Conservation (phyloP, 2,329 filamentous ascomycete species). For the Paecilomyces niveus region DNA sequence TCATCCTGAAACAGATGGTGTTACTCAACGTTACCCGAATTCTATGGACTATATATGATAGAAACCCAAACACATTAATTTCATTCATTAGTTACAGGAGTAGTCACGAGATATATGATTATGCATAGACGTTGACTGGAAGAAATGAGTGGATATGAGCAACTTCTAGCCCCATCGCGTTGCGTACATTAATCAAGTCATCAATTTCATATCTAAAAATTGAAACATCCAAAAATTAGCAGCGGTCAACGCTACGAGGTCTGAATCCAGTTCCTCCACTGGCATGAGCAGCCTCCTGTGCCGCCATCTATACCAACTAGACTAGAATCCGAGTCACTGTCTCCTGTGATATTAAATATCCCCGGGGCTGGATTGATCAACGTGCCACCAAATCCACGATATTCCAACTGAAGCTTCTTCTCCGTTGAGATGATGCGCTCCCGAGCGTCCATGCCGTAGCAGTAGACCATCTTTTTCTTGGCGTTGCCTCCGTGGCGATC, state of each 20-base stretch:
- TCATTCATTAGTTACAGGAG: background rate
- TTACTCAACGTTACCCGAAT: background rate
- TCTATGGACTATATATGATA: background rate
- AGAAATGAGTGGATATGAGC: background rate
- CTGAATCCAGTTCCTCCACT: conserved; percentile 49
- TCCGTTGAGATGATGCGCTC: conserved; percentile 39
- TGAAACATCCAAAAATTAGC: background rate
- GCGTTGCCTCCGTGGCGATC: conserved; percentile 54
- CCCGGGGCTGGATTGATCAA: conserved; percentile 46
- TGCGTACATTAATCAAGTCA: background rate
- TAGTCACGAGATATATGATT: background rate
- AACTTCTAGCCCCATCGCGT: background rate
- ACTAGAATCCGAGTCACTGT: conserved; percentile 23
- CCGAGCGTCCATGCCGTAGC: conserved; percentile 48
- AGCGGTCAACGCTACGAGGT: background rate
- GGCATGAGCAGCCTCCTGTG: conserved; percentile 52
- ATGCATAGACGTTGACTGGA: background rate
- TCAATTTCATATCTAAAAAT: background rate
- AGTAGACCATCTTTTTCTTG: conserved; percentile 52
- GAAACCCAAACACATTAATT: background rate
- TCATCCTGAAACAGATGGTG: no score
- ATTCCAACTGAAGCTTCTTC: conserved; percentile 46
- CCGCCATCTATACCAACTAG: conserved; percentile 50
- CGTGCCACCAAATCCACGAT: conserved; percentile 43
- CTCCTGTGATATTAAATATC: conserved; percentile 27